A percentile compares a stretch with the other conserved stretches of the same genome.
Conservation (phyloP, 257 asterid genomes). For the Solanum pennellii region DNA sequence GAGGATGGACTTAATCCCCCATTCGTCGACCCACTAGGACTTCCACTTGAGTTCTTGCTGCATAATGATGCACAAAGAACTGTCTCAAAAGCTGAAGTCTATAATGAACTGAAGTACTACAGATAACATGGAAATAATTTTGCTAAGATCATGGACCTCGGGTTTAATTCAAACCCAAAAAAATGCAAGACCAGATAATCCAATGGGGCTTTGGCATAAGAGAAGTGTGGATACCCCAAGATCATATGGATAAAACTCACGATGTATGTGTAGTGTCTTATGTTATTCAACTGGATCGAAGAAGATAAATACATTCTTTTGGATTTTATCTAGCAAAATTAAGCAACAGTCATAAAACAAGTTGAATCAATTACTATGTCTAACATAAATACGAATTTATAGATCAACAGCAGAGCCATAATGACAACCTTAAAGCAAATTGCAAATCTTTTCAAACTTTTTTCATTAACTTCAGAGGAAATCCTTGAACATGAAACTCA, state of each 20-base stretch:
- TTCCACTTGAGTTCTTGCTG: constrained; percentile 19
- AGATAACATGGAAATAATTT: background rate
- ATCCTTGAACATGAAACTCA: background rate
- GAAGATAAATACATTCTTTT: background rate
- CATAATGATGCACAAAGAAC: background rate
- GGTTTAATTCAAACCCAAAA: background rate
- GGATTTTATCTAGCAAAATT: background rate
- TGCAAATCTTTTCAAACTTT: background rate
- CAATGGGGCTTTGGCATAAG: background rate
- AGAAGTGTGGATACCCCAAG: background rate
- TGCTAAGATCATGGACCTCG: background rate
- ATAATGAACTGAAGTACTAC: background rate
- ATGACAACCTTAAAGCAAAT: too few relatives aligned
- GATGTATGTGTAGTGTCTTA: background rate
- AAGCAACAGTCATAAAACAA: background rate
- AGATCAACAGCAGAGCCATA: too few relatives aligned
- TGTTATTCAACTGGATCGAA: background rate
- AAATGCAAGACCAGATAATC: background rate
- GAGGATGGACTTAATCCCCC: constrained; percentile 12
- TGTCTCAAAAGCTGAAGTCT: background rate
- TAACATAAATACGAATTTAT: background rate
- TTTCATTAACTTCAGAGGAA: background rate
- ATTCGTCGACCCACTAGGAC: constrained; percentile 19
- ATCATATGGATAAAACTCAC: background rate
- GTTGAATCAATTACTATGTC: background rate